These are phyloP conservation scores for Stephania yunnanensis DNA, from an alignment of 164 flowering plant genomes.

Conservation along the genomic window DNA sequence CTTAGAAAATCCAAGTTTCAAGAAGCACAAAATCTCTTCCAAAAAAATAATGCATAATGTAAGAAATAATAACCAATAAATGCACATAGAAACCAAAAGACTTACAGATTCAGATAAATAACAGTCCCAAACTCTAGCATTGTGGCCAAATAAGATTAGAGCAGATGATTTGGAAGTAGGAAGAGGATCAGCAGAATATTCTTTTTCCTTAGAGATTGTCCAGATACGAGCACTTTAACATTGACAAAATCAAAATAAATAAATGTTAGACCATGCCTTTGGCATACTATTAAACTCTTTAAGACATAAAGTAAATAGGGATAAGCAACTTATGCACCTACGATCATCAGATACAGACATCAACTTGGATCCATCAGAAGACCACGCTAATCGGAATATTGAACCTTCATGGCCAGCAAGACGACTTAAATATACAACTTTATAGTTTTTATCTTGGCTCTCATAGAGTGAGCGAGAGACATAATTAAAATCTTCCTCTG, in stretches of 20 bases:
- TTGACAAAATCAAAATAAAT: slow-evolving; percentile 15
- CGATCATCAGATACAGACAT: slow-evolving; percentile 98
- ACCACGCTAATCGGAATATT: slow-evolving; percentile 87
- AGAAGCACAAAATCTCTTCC: background rate
- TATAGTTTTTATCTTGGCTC: slow-evolving; percentile 24
- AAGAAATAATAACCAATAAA: slow-evolving; percentile 1
- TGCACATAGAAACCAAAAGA: slow-evolving; percentile 3
- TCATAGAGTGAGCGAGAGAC: slow-evolving; percentile 11
- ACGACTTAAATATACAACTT: slow-evolving; percentile 42
- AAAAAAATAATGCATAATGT: background rate
- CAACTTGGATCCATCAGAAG: slow-evolving; percentile 67
- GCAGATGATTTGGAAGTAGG: slow-evolving; percentile 25
- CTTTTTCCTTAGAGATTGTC: slow-evolving; percentile 30
- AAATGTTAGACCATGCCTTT: background rate
- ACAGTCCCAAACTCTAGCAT: slow-evolving; percentile 98
- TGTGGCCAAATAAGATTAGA: slow-evolving; percentile 73
- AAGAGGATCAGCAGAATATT: slow-evolving; percentile 19
- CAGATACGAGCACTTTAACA: slow-evolving; percentile 83
- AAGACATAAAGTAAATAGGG: slow-evolving; percentile 7
- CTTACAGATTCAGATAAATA: slow-evolving; percentile 74
- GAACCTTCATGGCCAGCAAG: slow-evolving; percentile 97
- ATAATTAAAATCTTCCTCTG: slow-evolving; percentile 18
- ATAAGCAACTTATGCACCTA: slow-evolving; percentile 45
- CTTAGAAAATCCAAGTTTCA: background rate
- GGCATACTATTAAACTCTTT: background rate